Evolutionary conservation across 306 rosid genomes (phyloP).

Genomic region (Senna siamea): DNA sequence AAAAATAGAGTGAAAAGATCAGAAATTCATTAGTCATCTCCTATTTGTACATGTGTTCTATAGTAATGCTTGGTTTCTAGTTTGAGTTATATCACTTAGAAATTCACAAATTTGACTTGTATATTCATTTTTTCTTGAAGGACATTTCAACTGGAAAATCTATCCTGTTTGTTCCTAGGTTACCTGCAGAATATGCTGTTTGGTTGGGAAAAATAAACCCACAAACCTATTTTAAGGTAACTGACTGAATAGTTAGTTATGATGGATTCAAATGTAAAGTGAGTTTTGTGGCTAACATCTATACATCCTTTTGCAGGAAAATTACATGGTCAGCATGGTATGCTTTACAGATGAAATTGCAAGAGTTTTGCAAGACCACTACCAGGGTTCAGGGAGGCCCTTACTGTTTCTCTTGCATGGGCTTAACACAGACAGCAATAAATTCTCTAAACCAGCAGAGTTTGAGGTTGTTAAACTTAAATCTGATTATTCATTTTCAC

Average conservation of each 20-base stretch:
- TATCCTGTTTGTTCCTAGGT: constrained; percentile 76
- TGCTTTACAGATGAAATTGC: constrained; percentile 60
- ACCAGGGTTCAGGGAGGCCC: constrained; percentile 60
- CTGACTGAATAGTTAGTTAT: constrained; percentile 20
- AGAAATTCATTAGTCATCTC: background rate
- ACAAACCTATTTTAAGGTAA: constrained; percentile 65
- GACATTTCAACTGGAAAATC: constrained; percentile 75
- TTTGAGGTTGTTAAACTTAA: constrained; percentile 65
- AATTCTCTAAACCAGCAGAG: constrained; percentile 67
- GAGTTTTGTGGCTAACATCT: constrained; percentile 35
- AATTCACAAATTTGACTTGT: background rate
- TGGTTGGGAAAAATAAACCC: constrained; percentile 87
- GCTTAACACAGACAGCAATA: constrained; percentile 78
- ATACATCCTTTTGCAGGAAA: constrained; percentile 62
- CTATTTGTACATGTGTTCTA: background rate
- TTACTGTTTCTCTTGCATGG: constrained; percentile 81
- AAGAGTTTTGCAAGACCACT: constrained; percentile 55
- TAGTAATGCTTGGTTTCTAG: background rate
- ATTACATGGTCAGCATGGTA: constrained; percentile 59
- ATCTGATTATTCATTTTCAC: constrained; percentile 16
- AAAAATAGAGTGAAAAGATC: background rate
- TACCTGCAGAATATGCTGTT: constrained; percentile 84
- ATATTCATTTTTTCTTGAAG: constrained; percentile 42
- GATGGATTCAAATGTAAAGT: background rate
- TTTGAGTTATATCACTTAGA: background rate